phyloP scores from a whole-genome alignment of 2,329 filamentous ascomycete species.

The Ophiostoma triangulosporum region DNA sequence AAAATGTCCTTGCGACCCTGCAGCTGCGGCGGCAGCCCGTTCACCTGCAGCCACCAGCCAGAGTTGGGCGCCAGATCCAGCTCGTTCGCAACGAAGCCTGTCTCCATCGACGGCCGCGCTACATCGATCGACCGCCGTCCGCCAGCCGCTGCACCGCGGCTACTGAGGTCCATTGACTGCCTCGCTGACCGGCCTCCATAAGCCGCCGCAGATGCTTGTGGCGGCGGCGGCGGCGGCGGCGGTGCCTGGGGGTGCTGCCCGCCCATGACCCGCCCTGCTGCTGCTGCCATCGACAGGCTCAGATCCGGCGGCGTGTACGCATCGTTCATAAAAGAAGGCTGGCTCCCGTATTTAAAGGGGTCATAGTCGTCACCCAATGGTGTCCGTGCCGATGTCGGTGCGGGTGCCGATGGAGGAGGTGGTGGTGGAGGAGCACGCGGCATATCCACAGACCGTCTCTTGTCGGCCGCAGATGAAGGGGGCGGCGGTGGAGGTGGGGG shows the following conservation, averaged over 20 bases:
- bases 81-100: slow-evolving; percentile 77
- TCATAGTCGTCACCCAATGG: slow-evolving; percentile 53
- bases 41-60: slow-evolving; percentile 79
- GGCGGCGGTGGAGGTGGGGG: slow-evolving; percentile 39
- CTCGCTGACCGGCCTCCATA: slow-evolving; percentile 27
- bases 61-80: slow-evolving; percentile 62
- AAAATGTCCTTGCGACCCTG: slow-evolving; percentile 74
- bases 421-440: slow-evolving; percentile 59
- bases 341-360: slow-evolving; percentile 42
- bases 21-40: slow-evolving; percentile 65
- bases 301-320: slow-evolving; percentile 32
- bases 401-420: slow-evolving; percentile 50
- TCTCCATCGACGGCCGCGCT: slow-evolving; percentile 58
- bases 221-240: slow-evolving; percentile 27
- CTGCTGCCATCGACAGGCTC: slow-evolving; percentile 4
- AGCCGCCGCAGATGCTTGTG: slow-evolving; percentile 15
- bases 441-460: slow-evolving; percentile 53
- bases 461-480: slow-evolving; percentile 24
- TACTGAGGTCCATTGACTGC: slow-evolving; percentile 53
- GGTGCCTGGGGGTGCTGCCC: slow-evolving; percentile 6
- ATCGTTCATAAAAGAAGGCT: slow-evolving; percentile 30
- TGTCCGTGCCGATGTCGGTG: slow-evolving; percentile 33
- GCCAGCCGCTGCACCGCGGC: slow-evolving; percentile 23
- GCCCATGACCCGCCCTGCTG: slow-evolving; percentile 13
- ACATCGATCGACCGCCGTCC: slow-evolving; percentile 58